Percentiles rank a stretch among this genome's conserved stretches.
Conservation (phyloP, 2,329 filamentous ascomycete species). For the Septoria linicola region DNA sequence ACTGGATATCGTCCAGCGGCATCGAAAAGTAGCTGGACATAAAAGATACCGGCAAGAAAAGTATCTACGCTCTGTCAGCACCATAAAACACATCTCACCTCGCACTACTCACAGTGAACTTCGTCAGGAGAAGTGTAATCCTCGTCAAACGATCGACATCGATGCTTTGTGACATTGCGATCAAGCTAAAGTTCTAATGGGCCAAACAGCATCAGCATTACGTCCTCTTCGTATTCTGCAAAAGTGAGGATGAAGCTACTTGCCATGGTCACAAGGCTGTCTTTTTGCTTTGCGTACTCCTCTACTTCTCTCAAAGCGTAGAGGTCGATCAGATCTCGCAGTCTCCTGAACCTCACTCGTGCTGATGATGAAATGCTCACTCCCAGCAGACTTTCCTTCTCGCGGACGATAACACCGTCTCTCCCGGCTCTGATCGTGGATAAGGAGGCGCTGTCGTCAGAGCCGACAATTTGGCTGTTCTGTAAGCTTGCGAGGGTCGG, state of each 20-base stretch:
- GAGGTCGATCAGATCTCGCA: conserved; percentile 59
- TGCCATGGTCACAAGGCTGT: conserved; percentile 67
- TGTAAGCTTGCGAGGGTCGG: conserved; percentile 46
- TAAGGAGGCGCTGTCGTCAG: conserved; percentile 26
- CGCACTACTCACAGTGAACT: conserved; percentile 53
- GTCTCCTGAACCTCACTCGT: conserved; percentile 57
- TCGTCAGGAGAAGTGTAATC: conserved; percentile 70
- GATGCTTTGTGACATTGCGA: conserved; percentile 71
- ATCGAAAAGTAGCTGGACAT: conserved; percentile 74
- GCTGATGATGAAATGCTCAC: conserved; percentile 51
- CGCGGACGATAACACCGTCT: conserved; percentile 22
- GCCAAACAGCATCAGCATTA: conserved; percentile 10
- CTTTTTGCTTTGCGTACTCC: conserved; percentile 67
- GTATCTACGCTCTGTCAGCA: conserved; percentile 43
- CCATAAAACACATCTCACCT: too few species aligned
- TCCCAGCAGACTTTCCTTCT: conserved; percentile 43
- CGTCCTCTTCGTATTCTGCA: conserved; percentile 1
- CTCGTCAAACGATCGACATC: conserved; percentile 70
- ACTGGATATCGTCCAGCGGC: conserved; percentile 61
- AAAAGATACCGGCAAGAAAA: conserved; percentile 67
- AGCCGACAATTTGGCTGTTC: conserved; percentile 42
- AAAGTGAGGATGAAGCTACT: conserved; percentile 27
- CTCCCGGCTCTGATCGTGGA: conserved; percentile 28
- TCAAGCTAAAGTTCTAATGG: conserved; percentile 71
- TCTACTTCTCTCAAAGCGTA: conserved; percentile 63